phyloP scores from a whole-genome alignment of 2,329 filamentous ascomycete species.

The Cryphonectria carpinicola region DNA sequence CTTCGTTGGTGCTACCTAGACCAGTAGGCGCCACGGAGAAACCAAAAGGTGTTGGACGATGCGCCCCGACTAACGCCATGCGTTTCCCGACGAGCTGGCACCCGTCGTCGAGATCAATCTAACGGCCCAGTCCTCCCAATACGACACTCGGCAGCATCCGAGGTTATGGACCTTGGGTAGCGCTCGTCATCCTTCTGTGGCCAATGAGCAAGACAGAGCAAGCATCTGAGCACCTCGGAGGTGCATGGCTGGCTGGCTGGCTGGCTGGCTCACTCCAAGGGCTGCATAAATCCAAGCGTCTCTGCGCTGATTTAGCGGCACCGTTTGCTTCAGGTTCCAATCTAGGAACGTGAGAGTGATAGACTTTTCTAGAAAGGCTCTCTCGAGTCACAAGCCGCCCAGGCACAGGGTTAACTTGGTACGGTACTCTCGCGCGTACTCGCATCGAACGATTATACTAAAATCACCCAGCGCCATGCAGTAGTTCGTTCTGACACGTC shows the following conservation, averaged over 20 bases:
- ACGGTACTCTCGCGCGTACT: background rate
- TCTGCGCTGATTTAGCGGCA: background rate
- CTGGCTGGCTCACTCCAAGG: background rate
- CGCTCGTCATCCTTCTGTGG: constrained; percentile 8
- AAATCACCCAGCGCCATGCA: constrained; percentile 4
- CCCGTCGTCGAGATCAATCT: constrained; percentile 9
- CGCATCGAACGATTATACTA: background rate
- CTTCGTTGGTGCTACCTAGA: constrained; percentile 20
- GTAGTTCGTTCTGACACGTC: constrained; percentile 11
- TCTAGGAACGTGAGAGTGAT: background rate
- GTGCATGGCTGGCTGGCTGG: background rate
- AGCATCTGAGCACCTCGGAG: constrained; percentile 12
- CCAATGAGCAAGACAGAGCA: constrained; percentile 24
- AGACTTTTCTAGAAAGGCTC: background rate
- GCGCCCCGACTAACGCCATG: constrained; percentile 11
- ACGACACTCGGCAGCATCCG: constrained; percentile 10
- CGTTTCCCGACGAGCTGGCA: constrained; percentile 8
- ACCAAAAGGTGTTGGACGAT: constrained; percentile 13
- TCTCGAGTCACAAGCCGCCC: background rate
- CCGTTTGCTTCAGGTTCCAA: background rate
- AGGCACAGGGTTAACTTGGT: background rate
- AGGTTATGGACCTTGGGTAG: constrained; percentile 3
- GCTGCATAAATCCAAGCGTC: constrained; percentile 16
- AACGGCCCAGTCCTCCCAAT: constrained; percentile 13
- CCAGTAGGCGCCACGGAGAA: constrained; percentile 1